phyloP scores from a whole-genome alignment of 164 flowering plant species.

The Sextonia rubra region DNA sequence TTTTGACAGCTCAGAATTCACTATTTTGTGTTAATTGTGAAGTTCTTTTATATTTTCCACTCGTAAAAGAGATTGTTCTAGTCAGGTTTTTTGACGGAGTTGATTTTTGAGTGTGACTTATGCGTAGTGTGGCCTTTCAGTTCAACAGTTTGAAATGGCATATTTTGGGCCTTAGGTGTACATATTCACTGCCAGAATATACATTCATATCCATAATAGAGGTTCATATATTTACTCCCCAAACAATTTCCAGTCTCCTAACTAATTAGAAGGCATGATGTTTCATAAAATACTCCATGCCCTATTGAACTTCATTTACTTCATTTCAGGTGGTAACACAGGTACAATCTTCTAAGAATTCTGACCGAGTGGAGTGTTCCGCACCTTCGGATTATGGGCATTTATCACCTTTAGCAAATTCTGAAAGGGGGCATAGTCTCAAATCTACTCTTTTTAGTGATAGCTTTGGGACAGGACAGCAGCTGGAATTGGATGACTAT shows the following conservation, averaged over 20 bases:
- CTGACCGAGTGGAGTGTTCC: not conserved
- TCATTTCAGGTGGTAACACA: conserved; percentile 1
- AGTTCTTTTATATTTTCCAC: too few relatives aligned
- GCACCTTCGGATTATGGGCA: not conserved
- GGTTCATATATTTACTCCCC: not conserved
- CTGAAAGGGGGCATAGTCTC: not conserved
- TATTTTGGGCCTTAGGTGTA: not conserved
- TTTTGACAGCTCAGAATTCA: too few relatives aligned
- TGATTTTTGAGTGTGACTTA: not conserved
- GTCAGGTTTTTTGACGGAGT: not conserved
- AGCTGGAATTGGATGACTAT: not conserved
- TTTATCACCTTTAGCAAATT: too few relatives aligned
- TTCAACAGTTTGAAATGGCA: not conserved
- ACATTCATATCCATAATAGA: not conserved
- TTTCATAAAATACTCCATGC: not conserved
- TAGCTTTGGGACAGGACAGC: not conserved
- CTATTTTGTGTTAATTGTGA: too few relatives aligned
- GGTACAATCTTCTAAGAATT: not conserved
- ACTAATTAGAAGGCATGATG: not conserved
- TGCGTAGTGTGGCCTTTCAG: not conserved
- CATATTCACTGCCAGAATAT: not conserved
- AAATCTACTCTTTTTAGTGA: not conserved
- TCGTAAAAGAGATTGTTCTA: not conserved
- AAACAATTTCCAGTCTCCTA: not conserved
- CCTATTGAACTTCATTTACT: not conserved